Evolutionary conservation across 2,329 filamentous ascomycete species (phyloP), one percentile per base, ranked within the genome.

Genomic region (Aspergillus aculeatinus): DNA sequence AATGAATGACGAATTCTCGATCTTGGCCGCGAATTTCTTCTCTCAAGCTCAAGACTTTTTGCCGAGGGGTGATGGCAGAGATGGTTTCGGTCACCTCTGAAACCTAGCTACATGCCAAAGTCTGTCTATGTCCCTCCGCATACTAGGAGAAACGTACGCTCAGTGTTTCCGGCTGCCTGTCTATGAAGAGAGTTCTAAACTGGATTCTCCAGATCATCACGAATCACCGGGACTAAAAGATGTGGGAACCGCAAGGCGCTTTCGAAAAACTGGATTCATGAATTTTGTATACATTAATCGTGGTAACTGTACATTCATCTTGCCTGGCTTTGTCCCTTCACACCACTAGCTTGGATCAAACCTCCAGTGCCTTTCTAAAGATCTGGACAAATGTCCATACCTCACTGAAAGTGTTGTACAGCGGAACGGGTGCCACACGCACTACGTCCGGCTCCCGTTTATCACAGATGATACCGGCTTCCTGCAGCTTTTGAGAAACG

Each of bases 391-490:
- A 91, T 5, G 69, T 72, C 76, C 76, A 86, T 3, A 92, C 86
- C 70, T 96, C 92, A 61, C 83, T 82, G 72, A 89, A 96, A 1
- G 84, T 87, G 70, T 93, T 93, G 75, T 96, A 96, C 65, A 96
- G 74, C 3, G 92, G 91, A 51, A 89, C 88, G 1, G 92, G 92
- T 1, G 92, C 91, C 0, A 95, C 87, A 2, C 92, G 82, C 39
- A 96, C 88, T 19, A 96, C 92, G 71, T 91, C 87, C 1, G 92
- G 92, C 75, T 90, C 90, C 59, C 92, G 81, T 82, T 94, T 90
- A 70, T 96, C 92, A 51, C 89, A 88, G 3, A 95, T 83, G 2
- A 95, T 87, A 1, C 89, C 89, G 0, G 84, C 83, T n/a, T 85
- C 81, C 66, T 90, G 86, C 49, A 96, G 74, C 39, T 81, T 83